Evolutionary conservation across 495 filamentous ascomycete genomes (phyloP).

Genomic region (Staphylotrichum tortipilum): DNA sequence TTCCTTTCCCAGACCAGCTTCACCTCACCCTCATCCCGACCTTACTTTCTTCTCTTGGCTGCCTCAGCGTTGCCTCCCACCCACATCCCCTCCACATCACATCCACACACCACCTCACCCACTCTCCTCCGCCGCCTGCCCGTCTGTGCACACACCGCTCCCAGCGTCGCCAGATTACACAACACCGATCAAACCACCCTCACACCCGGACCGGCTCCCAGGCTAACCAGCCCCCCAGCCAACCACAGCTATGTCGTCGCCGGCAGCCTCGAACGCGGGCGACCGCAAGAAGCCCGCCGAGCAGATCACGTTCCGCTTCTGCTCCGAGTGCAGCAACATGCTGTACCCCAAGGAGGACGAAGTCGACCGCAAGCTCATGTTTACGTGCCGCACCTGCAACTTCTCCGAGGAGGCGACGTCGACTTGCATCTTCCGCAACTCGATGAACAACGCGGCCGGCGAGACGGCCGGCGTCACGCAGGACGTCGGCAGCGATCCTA

Average conservation of each 20-base stretch:
- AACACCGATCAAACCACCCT: no score
- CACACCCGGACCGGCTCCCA: no score
- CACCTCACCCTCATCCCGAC: no score
- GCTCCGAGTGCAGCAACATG: slow-evolving; percentile 97
- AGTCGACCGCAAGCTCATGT: slow-evolving; percentile 42
- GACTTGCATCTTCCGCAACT: slow-evolving; percentile 85
- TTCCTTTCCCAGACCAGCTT: no score
- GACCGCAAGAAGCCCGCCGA: slow-evolving; percentile 50
- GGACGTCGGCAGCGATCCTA: slow-evolving; percentile 93
- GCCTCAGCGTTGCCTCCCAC: no score
- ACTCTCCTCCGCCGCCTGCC: no score
- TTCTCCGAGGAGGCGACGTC: slow-evolving; percentile 77
- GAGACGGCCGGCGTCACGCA: slow-evolving; percentile 96
- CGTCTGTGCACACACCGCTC: no score
- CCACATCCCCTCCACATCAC: no score
- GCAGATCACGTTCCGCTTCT: slow-evolving; percentile 92
- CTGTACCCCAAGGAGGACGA: slow-evolving; percentile 92
- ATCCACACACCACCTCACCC: no score
- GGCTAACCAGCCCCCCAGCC: background rate
- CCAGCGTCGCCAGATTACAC: no score
- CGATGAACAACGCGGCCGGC: slow-evolving; percentile 76
- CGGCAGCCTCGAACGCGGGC: slow-evolving; percentile 43
- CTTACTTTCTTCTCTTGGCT: no score
- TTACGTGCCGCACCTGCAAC: slow-evolving; percentile 79
- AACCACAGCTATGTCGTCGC: slow-evolving; percentile 49